Conservation (phyloP, 768 basidiomycete genomes). For the Fomitopsis serialis region DNA sequence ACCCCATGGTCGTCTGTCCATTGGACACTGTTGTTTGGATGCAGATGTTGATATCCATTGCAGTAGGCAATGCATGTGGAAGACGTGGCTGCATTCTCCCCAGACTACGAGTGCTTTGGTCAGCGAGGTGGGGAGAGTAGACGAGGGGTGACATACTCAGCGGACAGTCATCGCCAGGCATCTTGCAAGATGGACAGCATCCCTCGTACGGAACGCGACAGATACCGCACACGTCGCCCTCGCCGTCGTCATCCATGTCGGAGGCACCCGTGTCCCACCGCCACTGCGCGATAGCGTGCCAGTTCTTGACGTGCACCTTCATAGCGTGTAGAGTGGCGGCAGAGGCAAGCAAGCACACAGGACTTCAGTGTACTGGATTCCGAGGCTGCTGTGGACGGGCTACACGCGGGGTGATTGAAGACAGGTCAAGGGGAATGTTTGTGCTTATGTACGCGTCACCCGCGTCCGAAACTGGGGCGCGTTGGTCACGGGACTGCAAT, state of each 20-base stretch:
- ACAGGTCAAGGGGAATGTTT: conserved; percentile 11
- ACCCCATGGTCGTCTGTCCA: conserved; percentile 96
- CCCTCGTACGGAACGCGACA: conserved; percentile 91
- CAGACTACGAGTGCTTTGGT: conserved; percentile 55
- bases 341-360: not conserved
- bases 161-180: conserved; percentile 95
- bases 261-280: conserved; percentile 60
- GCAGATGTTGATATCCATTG: conserved; percentile 92
- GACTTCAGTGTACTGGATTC: not conserved
- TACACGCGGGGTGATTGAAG: not conserved
- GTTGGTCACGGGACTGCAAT: not conserved
- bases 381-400: no score
- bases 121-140: not conserved
- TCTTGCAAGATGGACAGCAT: conserved; percentile 92
- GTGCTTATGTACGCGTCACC: conserved; percentile 14
- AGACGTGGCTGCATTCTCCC: conserved; percentile 96
- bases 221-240: conserved; percentile 76
- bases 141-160: conserved; percentile 51
- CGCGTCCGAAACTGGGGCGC: conserved; percentile 4
- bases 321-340: conserved; percentile 31
- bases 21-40: conserved; percentile 96
- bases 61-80: conserved; percentile 97
- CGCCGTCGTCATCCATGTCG: conserved; percentile 49
- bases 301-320: conserved; percentile 81
- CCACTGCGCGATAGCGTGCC: conserved; percentile 89